Base-by-base conservation (phyloP, 73 alveolate genomes). In the Paramecium pentaurelia region DNA sequence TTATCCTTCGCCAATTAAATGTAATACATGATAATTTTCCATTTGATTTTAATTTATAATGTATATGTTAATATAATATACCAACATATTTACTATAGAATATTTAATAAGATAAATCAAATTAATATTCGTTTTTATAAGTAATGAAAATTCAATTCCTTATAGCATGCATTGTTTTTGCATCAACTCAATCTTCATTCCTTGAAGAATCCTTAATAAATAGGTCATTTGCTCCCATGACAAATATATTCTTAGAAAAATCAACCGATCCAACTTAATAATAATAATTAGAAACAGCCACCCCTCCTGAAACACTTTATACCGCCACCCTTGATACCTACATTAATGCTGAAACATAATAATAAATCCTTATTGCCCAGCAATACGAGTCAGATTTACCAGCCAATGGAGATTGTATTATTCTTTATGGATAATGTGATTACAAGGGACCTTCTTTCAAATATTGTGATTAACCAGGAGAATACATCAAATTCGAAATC, bases 1-100 rank as follows among this genome's bases (percentile, higher is more conserved):
- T 75, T 99, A 98, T 51, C 99, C 99, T 92, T 98, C 99, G 9
- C 99, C 99, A 32, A 99, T 97, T 95, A 96, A 96, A 92, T 98
- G 99, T 22, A 97, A 95, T 16, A 97, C 96, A 71, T 96, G 99
- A 91, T 97, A 97, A 95, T 97, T 93, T 49, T 97, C 99, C 99
- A 97, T 97, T 37, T 37, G 70, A 54, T 54, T 54, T 54, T 54
- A 18, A 54, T 18, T 54, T 54, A 54, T 54, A 54, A 54, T 54
- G 8, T 54, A 54, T 54, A 54, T 54, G 70, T 54, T 54, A 54
- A 54, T 54, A 4, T 3, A 12, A 40, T 6, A 40, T 40, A 40
- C 10, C n/a, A 6, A 8, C 49, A 8, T 40, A 49, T 49, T 49
- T 49, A 49, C 60, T 49, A 49, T 54, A 7, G 32, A 54, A 7